Percentiles rank a stretch among this genome's conserved stretches.
These are phyloP conservation scores for Phytophthora kernoviae DNA, from an alignment of 352 stramenopile genomes.

Conservation along the genomic window DNA sequence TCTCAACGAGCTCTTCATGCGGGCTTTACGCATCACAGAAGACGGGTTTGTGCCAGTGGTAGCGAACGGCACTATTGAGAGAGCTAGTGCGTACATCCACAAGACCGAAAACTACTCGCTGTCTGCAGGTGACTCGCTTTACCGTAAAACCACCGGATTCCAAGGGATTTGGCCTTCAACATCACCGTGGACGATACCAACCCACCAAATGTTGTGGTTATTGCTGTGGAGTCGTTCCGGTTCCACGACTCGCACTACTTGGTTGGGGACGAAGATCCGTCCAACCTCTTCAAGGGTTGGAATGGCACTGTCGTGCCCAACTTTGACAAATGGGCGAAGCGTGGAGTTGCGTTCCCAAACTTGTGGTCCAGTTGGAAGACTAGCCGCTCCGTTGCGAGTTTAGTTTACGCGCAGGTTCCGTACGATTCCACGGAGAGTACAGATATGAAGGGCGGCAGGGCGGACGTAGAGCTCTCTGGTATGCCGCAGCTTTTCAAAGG, in stretches of 20 bases:
- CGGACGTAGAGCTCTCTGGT: slow-evolving; percentile 32
- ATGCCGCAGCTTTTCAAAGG: slow-evolving; percentile 58
- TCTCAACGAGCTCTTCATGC: slow-evolving; percentile 43
- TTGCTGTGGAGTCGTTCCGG: slow-evolving; percentile 59
- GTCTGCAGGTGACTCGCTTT: slow-evolving; percentile 18
- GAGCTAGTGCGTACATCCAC: slow-evolving; percentile 28
- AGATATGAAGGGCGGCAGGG: slow-evolving; percentile 34
- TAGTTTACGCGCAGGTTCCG: slow-evolving; percentile 54
- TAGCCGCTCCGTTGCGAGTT: slow-evolving; percentile 57
- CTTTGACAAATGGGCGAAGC: slow-evolving; percentile 55
- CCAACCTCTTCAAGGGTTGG: slow-evolving; percentile 39
- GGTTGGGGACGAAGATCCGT: slow-evolving; percentile 38
- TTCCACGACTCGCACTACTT: slow-evolving; percentile 57
- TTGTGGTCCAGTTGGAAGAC: slow-evolving; percentile 62
- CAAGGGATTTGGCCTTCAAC: slow-evolving; percentile 47
- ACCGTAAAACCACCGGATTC: slow-evolving; percentile 37
- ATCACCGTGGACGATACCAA: slow-evolving; percentile 34
- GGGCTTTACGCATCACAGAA: slow-evolving; percentile 18
- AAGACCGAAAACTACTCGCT: slow-evolving; percentile 12
- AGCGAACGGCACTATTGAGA: slow-evolving; percentile 25
- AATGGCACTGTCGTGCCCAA: slow-evolving; percentile 46
- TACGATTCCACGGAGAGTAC: slow-evolving; percentile 42
- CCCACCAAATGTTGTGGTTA: slow-evolving; percentile 51
- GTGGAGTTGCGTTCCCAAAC: slow-evolving; percentile 51
- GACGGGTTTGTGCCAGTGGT: slow-evolving; percentile 25